Conservation (phyloP, 2,329 filamentous ascomycete species). For the Aquanectria penicillioides region DNA sequence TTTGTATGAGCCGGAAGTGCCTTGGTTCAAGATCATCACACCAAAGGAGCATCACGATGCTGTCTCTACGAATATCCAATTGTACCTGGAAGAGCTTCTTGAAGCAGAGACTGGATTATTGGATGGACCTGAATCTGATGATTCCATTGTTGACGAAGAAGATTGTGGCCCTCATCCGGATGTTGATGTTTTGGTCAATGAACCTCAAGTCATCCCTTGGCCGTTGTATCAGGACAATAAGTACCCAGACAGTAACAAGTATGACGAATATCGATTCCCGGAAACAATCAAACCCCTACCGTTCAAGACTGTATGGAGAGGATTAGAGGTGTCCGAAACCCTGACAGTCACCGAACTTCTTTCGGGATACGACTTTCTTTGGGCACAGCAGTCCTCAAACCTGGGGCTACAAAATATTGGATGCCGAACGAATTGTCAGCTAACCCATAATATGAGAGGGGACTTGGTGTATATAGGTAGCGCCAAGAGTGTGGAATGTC, state of each 20-base stretch:
- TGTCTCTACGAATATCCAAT: constrained; percentile 32
- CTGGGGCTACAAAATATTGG: constrained; percentile 26
- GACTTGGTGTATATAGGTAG: constrained; percentile 44
- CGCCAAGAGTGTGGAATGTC: not conserved
- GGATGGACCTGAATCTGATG: constrained; percentile 11
- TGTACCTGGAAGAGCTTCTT: constrained; percentile 31
- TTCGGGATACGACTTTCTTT: constrained; percentile 27
- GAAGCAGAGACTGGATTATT: constrained; percentile 29
- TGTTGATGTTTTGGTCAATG: constrained; percentile 26
- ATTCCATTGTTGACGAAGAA: not conserved
- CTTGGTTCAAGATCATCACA: constrained; percentile 49
- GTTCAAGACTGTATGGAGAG: constrained; percentile 40
- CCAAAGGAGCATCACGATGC: constrained; percentile 1
- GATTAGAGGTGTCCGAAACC: constrained; percentile 26
- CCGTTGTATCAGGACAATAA: constrained; percentile 15
- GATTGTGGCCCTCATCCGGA: constrained; percentile 23
- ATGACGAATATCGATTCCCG: constrained; percentile 38
- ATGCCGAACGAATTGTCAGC: constrained; percentile 26
- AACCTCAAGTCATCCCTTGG: constrained; percentile 39
- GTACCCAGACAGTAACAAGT: constrained; percentile 2
- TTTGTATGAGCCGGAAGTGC: constrained; percentile 48
- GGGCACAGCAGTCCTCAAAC: constrained; percentile 1
- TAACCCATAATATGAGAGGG: constrained; percentile 42
- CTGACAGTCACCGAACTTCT: constrained; percentile 27
- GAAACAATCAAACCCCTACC: constrained; percentile 21